Conservation (phyloP, 495 filamentous ascomycete genomes). For the Neurospora tetraspora region DNA sequence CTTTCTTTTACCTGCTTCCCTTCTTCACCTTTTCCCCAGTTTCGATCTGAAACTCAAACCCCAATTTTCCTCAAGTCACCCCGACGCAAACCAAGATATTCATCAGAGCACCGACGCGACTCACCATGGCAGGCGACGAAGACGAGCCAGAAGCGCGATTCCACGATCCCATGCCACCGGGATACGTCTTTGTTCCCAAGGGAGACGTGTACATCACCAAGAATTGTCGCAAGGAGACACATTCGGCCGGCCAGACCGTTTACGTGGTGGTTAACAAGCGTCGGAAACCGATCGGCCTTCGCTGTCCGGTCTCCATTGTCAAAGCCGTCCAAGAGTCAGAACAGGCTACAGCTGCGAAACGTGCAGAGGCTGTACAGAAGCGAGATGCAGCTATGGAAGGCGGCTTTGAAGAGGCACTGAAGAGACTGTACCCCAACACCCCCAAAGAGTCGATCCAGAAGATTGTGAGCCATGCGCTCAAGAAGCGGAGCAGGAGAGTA, state of each 20-base stretch:
- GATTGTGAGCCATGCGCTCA: slow-evolving; percentile 19
- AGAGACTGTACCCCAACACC: slow-evolving; percentile 19
- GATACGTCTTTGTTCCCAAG: slow-evolving; percentile 29
- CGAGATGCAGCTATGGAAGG: slow-evolving; percentile 19
- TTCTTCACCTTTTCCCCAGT: not conserved
- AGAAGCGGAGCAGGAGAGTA: slow-evolving; percentile 26
- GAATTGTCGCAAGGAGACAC: slow-evolving; percentile 26
- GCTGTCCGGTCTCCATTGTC: slow-evolving; percentile 24
- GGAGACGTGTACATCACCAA: slow-evolving; percentile 30
- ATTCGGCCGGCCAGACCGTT: slow-evolving; percentile 14
- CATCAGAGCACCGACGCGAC: not conserved
- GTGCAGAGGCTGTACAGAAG: slow-evolving; percentile 16
- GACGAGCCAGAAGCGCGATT: slow-evolving; percentile 12
- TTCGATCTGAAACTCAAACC: not conserved
- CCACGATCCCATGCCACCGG: slow-evolving; percentile 14
- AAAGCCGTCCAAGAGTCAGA: slow-evolving; percentile 14
- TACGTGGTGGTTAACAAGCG: slow-evolving; percentile 23
- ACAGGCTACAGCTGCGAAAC: slow-evolving; percentile 15
- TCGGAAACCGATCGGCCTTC: slow-evolving; percentile 22
- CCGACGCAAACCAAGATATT: not conserved
- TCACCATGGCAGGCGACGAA: not conserved
- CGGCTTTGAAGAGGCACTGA: slow-evolving; percentile 16
- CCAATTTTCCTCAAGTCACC: not conserved
- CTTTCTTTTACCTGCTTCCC: not conserved
- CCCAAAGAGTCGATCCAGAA: slow-evolving; percentile 12